Evolutionary conservation across 495 filamentous ascomycete genomes (phyloP).

Genomic region (Pseudoneurospora amorphoporcata): DNA sequence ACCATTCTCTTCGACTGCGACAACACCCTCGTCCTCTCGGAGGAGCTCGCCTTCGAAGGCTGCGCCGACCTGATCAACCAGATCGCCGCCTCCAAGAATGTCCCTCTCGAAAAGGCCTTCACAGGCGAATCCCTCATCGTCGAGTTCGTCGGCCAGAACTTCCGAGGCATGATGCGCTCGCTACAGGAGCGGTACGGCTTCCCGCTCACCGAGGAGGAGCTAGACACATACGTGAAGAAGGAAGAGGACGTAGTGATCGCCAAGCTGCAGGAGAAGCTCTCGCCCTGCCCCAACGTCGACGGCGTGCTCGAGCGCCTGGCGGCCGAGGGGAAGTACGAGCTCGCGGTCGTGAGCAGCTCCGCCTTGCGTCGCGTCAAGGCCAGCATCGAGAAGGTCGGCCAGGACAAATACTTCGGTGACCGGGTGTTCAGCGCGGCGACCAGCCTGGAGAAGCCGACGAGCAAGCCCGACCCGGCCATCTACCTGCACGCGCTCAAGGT

Average conservation of each 20-base stretch:
- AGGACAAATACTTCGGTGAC: slow-evolving; percentile 72
- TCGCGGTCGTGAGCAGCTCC: slow-evolving; percentile 75
- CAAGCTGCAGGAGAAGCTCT: slow-evolving; percentile 62
- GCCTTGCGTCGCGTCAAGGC: slow-evolving; percentile 72
- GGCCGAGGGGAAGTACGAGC: slow-evolving; percentile 53
- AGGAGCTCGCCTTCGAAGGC: slow-evolving; percentile 86
- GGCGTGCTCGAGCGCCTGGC: slow-evolving; percentile 57
- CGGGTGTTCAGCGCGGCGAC: slow-evolving; percentile 79
- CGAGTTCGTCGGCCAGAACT: slow-evolving; percentile 94
- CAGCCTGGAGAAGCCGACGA: slow-evolving; percentile 64
- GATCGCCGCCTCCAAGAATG: slow-evolving; percentile 58
- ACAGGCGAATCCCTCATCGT: slow-evolving; percentile 67
- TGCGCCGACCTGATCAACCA: slow-evolving; percentile 90
- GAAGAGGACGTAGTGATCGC: slow-evolving; percentile 79
- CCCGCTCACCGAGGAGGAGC: slow-evolving; percentile 52
- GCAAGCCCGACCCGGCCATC: slow-evolving; percentile 90
- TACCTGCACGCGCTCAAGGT: slow-evolving; percentile 72
- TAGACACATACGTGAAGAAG: slow-evolving; percentile 63
- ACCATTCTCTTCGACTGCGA: slow-evolving; percentile 88
- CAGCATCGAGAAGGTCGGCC: slow-evolving; percentile 68
- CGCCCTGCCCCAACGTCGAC: slow-evolving; percentile 62
- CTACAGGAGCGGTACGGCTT: slow-evolving; percentile 72
- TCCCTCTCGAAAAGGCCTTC: slow-evolving; percentile 53
- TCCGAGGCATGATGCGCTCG: slow-evolving; percentile 72
- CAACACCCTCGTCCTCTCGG: slow-evolving; percentile 93